Evolutionary conservation across 257 asterid species (phyloP), one percentile per base, ranked within the genome.

Genomic region (Linaria vulgaris): DNA sequence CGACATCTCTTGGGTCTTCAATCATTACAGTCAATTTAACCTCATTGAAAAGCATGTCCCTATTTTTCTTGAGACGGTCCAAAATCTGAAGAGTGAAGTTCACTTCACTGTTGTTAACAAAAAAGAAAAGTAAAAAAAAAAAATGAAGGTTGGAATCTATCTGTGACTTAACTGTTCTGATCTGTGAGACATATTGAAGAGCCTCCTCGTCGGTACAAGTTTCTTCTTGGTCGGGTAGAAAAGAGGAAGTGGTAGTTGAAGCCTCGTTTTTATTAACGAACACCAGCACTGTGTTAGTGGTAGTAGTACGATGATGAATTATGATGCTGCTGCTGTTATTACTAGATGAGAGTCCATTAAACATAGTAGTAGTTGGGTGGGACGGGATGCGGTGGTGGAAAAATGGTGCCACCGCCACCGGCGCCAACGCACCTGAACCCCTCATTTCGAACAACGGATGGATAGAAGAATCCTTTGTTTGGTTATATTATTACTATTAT

Each of bases 1-100:
- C 97, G 17, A 89, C 91, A 27, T 92, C 99, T 76, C 99, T 84
- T 20, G 97, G 99, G 56, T 92, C 99, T 81, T 92, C 99, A 50
- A 92, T 92, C 89, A 80, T 76, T 70, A 89, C 51, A 1, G 99
- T 92, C 56, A 92, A 73, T 66, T 92, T 92, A 31, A 90, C 97
- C 96, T 92, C 99, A 22, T 88, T 77, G 74, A 92, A 92, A 24
- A 79, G 67, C 97, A 92, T 92, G 67, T 92, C 99, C 70, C 99
- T 79, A 82, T 89, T 92, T 48, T 78, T 76, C 87, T 34, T 83
- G 9, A 92, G 94, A 66, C 78, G 96, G 74, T 83, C 91, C 94
- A 92, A 76, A 56, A 82, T 91, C 97, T 92, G 69, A 67, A 78
- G 1, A 52, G 30, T 31, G 46, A 56, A 52, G 37, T 34, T 27